phyloP scores from a whole-genome alignment of 805 yeast species.

The Pichia cabralensis region DNA sequence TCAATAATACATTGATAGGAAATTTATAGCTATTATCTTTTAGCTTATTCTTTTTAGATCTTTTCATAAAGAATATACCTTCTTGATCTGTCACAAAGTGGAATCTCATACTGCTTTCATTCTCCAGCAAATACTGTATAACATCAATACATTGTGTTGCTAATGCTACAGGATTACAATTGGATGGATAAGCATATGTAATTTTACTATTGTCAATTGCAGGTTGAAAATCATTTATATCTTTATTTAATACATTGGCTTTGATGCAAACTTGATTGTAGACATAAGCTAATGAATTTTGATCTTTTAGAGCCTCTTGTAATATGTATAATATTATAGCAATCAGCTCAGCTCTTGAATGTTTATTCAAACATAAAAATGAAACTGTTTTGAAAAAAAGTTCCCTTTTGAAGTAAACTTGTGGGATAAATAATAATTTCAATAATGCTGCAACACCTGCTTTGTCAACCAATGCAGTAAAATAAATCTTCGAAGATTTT shows the following conservation, averaged over 20 bases:
- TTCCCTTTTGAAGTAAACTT: constrained; percentile 51
- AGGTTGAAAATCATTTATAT: background rate
- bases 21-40: constrained; percentile 41
- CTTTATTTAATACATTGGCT: constrained; percentile 23
- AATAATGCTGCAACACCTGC: constrained; percentile 66
- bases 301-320: constrained; percentile 64
- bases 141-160: constrained; percentile 74
- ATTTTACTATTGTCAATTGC: background rate
- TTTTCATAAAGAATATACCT: constrained; percentile 31
- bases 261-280: constrained; percentile 47
- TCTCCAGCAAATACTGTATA: constrained; percentile 57
- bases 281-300: constrained; percentile 48
- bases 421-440: constrained; percentile 65
- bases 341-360: constrained; percentile 66
- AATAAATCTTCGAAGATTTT: constrained; percentile 30
- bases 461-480: constrained; percentile 64
- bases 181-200: constrained; percentile 34
- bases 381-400: constrained; percentile 55
- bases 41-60: constrained; percentile 27
- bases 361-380: constrained; percentile 65
- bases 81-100: constrained; percentile 78
- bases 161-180: constrained; percentile 57
- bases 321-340: constrained; percentile 57
- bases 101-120: constrained; percentile 56
- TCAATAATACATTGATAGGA: constrained; percentile 64